Base-by-base conservation (phyloP, 768 basidiomycete species). In the Pisolithus tinctorius region DNA sequence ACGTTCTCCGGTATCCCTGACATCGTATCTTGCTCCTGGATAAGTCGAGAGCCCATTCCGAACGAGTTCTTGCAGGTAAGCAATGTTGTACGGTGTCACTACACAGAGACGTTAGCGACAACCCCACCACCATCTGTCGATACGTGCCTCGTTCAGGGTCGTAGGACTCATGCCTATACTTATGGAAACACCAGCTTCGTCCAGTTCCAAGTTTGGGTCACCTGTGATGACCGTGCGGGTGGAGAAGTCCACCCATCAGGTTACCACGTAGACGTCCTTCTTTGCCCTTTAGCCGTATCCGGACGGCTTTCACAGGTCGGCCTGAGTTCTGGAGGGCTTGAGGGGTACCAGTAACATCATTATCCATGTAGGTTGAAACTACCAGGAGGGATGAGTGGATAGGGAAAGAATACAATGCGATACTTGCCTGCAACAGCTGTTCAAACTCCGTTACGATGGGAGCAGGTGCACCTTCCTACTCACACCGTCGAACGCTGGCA, bases 331-430 rank as follows among this genome's bases (percentile, higher is more conserved):
- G n/a, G n/a, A n/a, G n/a, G n/a, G n/a, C n/a, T n/a, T n/a, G n/a
- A n/a, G n/a, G n/a, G n/a, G n/a, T n/a, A n/a, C n/a, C 96, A 31
- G 96, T 93, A 52, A 98, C 94, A 63, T 98, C 94, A 64, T 99
- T 99, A 65, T 99, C 96, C 95, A 99, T 99, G 66, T 98, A 99
- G 0, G 96, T 98, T 99, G 96, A 66, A 94, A 99, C 92, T 96
- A 14, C 11, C 13, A 14, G 5, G 34, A 14, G 11, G 11, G 4
- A 3, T 34, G 34, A 34, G 34, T 34, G 11, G 34, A 13, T 34
- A 13, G 34, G 34, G 41, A 53, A 43, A 25, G 45, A 44, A 27
- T 48, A 34, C 37, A 48, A 27, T n/a, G 6, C 7, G 9, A 31
- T n/a, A 67, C 79, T 49, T 54, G 90, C 92, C 82, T 97, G 95